phyloP scores from a whole-genome alignment of 2,329 filamentous ascomycete genomes.

The Fusarium nodosum region DNA sequence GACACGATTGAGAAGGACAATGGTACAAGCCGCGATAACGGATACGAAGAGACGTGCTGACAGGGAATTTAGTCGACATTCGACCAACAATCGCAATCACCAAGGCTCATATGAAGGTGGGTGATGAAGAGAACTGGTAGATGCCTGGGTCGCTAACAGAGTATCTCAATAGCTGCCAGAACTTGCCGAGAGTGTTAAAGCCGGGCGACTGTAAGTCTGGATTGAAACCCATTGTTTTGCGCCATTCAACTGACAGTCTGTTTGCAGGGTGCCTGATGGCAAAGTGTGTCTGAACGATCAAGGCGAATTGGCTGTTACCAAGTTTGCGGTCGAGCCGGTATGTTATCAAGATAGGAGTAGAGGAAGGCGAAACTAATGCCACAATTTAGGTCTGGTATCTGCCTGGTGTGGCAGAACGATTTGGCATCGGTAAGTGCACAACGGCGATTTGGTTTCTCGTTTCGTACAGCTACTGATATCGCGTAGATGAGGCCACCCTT shows the following conservation, averaged over 20 bases:
- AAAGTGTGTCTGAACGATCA: conserved; percentile 89
- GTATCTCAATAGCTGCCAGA: conserved; percentile 75
- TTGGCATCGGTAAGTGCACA: conserved; percentile 78
- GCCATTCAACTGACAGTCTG: conserved; percentile 26
- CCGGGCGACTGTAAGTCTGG: conserved; percentile 73
- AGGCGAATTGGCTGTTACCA: conserved; percentile 93
- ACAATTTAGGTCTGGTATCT: conserved; percentile 77
- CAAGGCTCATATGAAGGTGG: conserved; percentile 88
- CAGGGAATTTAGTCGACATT: conserved; percentile 73
- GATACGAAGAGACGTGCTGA: conserved; percentile 17
- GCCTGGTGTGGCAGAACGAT: conserved; percentile 89
- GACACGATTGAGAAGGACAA: conserved; percentile 82
- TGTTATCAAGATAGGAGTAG: conserved; percentile 51
- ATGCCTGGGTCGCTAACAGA: conserved; percentile 10
- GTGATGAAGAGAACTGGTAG: not conserved
- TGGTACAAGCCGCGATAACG: conserved; percentile 55
- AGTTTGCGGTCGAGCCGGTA: conserved; percentile 95
- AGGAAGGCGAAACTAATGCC: conserved; percentile 8
- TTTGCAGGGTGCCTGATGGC: conserved; percentile 75
- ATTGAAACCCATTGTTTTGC: not conserved
- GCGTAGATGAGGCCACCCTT: conserved; percentile 82
- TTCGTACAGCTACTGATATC: conserved; percentile 46
- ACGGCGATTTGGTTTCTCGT: not conserved
- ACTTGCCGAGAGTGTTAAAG: conserved; percentile 86
- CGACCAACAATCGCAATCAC: conserved; percentile 93